These are phyloP conservation scores for Solanum chacoense DNA, from an alignment of 305 asterid species.

Conservation along the genomic window DNA sequence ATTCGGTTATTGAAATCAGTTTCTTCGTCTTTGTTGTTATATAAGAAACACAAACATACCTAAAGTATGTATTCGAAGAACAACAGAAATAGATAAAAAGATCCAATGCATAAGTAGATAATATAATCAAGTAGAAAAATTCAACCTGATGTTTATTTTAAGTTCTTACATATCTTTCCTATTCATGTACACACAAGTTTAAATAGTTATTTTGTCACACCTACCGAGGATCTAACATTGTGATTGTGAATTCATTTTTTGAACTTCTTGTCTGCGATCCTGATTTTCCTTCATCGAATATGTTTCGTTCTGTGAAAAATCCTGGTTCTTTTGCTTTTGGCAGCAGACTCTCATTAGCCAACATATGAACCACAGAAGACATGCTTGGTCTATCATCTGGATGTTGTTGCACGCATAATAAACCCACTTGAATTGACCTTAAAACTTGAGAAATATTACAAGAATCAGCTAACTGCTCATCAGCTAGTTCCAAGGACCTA, in stretches of 20 bases:
- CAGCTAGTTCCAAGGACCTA: not conserved
- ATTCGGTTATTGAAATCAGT: not conserved
- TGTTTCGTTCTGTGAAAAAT: not conserved
- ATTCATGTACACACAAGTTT: not conserved
- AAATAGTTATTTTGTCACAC: not conserved
- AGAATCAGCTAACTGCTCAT: not conserved
- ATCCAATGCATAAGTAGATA: not conserved
- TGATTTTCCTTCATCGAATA: not conserved
- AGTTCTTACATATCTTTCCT: not conserved
- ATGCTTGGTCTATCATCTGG: constrained; percentile 3
- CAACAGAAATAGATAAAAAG: not conserved
- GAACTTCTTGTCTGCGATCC: not conserved
- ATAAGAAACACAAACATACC: not conserved
- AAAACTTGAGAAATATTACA: not conserved
- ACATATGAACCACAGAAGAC: not conserved
- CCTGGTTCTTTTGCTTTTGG: constrained; percentile 7
- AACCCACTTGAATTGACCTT: not conserved
- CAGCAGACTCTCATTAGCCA: not conserved
- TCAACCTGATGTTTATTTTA: not conserved
- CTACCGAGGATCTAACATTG: not conserved
- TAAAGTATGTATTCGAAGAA: not conserved
- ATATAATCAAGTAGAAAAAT: not conserved
- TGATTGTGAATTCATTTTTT: not conserved
- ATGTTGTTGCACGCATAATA: constrained; percentile 1
- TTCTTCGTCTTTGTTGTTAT: not conserved